A percentile compares a stretch with the other conserved stretches of the same genome.
These are phyloP conservation scores for Xylariomycetidae sp. DNA, from an alignment of 2,329 filamentous ascomycete species.

Conservation along the genomic window DNA sequence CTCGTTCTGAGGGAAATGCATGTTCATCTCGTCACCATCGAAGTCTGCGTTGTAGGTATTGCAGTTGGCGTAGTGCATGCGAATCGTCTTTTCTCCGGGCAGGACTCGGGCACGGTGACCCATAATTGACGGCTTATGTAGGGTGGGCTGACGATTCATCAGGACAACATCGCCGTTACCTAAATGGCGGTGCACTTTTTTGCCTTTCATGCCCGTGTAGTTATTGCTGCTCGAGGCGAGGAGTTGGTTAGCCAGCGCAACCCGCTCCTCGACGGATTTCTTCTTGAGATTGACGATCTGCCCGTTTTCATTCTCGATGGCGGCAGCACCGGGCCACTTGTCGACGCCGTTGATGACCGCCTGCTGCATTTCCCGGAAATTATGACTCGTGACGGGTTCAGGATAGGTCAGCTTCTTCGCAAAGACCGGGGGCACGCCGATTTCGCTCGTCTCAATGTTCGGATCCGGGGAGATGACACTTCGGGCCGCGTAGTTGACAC, in stretches of 20 bases:
- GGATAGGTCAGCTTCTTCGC: conserved; percentile 94
- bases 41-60: conserved; percentile 99
- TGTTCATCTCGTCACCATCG: conserved; percentile 99
- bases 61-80: conserved; percentile 99
- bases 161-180: conserved; percentile 95
- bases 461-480: conserved; percentile 98
- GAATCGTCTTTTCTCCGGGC: conserved; percentile 92
- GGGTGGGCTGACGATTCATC: conserved; percentile 97
- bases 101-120: conserved; percentile 89
- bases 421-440: conserved; percentile 97
- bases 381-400: conserved; percentile 94
- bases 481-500: conserved; percentile 95
- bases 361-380: conserved; percentile 92
- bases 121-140: conserved; percentile 99
- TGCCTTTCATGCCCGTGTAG: conserved; percentile 74
- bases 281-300: conserved; percentile 83
- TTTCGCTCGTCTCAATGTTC: conserved; percentile 98
- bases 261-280: conserved; percentile 83
- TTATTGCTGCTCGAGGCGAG: conserved; percentile 76
- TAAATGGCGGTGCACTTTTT: conserved; percentile 94
- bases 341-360: conserved; percentile 92
- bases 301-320: conserved; percentile 93
- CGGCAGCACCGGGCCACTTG: conserved; percentile 89
- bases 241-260: conserved; percentile 87
- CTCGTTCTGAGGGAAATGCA: conserved; percentile 99